Percentiles rank a stretch among this genome's conserved stretches.
Conservation (phyloP, 2,329 filamentous ascomycete genomes). For the Microdochium paspali region DNA sequence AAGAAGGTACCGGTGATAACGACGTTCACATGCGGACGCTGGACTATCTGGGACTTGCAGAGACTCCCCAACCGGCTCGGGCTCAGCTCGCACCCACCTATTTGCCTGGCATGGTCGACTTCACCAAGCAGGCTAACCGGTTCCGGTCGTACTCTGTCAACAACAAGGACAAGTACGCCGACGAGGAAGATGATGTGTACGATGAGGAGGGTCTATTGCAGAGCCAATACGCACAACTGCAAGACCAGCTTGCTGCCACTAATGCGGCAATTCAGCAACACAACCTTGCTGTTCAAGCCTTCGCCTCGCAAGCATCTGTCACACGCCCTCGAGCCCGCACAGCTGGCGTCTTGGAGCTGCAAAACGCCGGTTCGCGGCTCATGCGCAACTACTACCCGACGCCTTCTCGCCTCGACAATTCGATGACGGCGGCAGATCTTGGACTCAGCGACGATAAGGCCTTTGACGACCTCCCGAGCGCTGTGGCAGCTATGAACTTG, state of each 20-base stretch:
- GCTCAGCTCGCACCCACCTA: slow-evolving; percentile 68
- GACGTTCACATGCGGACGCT: slow-evolving; percentile 85
- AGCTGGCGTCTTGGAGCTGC: slow-evolving; percentile 71
- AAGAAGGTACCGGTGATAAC: slow-evolving; percentile 74
- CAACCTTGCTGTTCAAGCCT: slow-evolving; percentile 74
- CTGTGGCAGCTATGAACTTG: slow-evolving; percentile 73
- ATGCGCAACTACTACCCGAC: slow-evolving; percentile 68
- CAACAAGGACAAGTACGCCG: slow-evolving; percentile 93
- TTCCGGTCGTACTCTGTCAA: slow-evolving; percentile 98
- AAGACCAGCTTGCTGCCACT: slow-evolving; percentile 54
- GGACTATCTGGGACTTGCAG: slow-evolving; percentile 90
- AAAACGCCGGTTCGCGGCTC: slow-evolving; percentile 54
- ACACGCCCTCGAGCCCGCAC: slow-evolving; percentile 84
- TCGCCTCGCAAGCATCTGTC: slow-evolving; percentile 67
- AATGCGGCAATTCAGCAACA: slow-evolving; percentile 75
- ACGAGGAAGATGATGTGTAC: slow-evolving; percentile 68
- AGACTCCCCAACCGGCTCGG: slow-evolving; percentile 75
- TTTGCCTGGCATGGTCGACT: slow-evolving; percentile 64
- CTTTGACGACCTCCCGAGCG: slow-evolving; percentile 71
- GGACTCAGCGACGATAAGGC: slow-evolving; percentile 66
- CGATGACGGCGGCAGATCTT: slow-evolving; percentile 67
- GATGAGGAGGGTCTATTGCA: slow-evolving; percentile 51
- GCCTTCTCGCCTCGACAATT: slow-evolving; percentile 63
- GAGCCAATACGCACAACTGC: slow-evolving; percentile 47
- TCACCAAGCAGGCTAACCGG: slow-evolving; percentile 70